Percentiles rank a stretch among this genome's conserved stretches.
Conservation (phyloP, 805 yeast genomes). For the Wickerhamiella lipophila region DNA sequence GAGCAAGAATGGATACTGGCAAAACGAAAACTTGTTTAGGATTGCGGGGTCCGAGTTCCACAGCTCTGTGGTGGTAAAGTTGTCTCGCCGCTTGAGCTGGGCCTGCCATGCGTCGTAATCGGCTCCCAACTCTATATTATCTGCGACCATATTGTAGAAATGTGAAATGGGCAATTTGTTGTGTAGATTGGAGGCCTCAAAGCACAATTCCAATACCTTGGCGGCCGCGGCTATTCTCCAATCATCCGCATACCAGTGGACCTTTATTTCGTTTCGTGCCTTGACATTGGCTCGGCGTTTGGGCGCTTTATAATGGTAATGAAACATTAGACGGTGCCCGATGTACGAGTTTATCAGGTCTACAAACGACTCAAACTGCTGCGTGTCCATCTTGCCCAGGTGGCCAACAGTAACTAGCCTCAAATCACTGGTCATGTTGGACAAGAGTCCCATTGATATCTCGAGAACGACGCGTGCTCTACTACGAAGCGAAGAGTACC, state of each 20-base stretch:
- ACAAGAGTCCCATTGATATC: conserved; percentile 53
- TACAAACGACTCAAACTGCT: conserved; percentile 40
- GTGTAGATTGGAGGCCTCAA: conserved; percentile 36
- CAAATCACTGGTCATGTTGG: conserved; percentile 35
- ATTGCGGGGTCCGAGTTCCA: conserved; percentile 7
- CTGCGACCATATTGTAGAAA: conserved; percentile 73
- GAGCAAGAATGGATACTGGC: conserved; percentile 72
- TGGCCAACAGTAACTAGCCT: conserved; percentile 39
- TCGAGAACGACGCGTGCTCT: conserved; percentile 56
- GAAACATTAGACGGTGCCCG: conserved; percentile 54
- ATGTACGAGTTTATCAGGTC: conserved; percentile 64
- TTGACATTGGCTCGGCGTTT: conserved; percentile 15
- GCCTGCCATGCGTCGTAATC: conserved; percentile 80
- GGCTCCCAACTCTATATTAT: conserved; percentile 57
- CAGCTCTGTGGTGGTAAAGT: neutral
- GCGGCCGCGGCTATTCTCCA: conserved; percentile 73
- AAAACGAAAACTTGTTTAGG: conserved; percentile 39
- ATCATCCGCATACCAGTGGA: conserved; percentile 57
- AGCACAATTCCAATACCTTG: conserved; percentile 41
- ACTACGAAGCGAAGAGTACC: conserved; percentile 21
- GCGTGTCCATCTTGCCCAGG: conserved; percentile 37
- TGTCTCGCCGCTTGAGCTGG: conserved; percentile 5
- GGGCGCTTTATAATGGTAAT: conserved; percentile 20
- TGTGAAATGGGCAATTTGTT: conserved; percentile 30
- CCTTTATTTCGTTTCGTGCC: conserved; percentile 19